Base-by-base conservation (phyloP, 192 early-diverging fungal genomes). In the Gamsiella multidivaricata region DNA sequence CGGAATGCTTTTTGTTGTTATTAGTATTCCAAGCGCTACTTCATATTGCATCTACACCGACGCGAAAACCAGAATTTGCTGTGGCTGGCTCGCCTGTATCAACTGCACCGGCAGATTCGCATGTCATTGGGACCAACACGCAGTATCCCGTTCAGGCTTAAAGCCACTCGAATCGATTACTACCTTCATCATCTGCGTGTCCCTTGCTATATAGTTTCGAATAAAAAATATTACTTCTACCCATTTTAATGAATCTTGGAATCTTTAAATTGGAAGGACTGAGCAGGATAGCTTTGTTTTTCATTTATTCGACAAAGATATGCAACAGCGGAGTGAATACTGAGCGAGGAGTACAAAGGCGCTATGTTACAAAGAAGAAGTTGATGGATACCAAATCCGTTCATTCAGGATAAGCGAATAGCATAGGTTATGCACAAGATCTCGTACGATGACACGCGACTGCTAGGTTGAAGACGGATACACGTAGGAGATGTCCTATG, bases 11-110 rank as follows among this genome's bases (percentile, higher is more conserved):
- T 49, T 49, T 20, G 6, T 49, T 49, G 46, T 18, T 11, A 12
- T 15, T 23, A 76, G 72, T 76, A 0, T 76, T 76, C 59, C 72
- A 76, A 57, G 63, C 72, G 1, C 32, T 76, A 26, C 58, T 76
- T 47, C 72, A 76, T 53, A 76, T 76, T 17, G 72, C 72, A 1
- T 76, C 72, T 18, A 50, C 64, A 2, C 64, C 72, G 6, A 61
- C 56, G 32, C 41, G 58, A 26, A 62, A 34, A 32, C 72, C 57
- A 0, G 52, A 76, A 20, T 61, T 66, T 26, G 51, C 63, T 5
- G 49, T 64, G 55, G 56, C 53, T 8, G 20, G 29, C 31, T 39
- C 71, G 5, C 62, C 60, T 15, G 26, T 31, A 36, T 49, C 51
- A 2, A 23, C 69, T 22, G 18, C 52, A 6, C 34, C 17, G 1